Base-by-base conservation (phyloP, 1,139 yeast species). In the Pichia sp. region DNA sequence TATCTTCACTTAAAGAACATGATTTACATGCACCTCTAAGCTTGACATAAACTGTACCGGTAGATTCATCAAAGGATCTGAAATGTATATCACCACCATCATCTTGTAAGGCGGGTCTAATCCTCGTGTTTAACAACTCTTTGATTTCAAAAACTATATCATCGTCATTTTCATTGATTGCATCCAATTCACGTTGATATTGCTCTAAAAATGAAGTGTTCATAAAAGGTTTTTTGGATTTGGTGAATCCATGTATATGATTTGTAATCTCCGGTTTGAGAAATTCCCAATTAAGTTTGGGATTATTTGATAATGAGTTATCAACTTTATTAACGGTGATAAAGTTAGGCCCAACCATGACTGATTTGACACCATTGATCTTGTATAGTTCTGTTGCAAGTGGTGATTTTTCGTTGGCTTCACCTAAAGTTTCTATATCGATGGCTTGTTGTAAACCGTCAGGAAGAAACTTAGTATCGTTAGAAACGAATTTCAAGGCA, bases 31-130 rank as follows among this genome's bases (percentile, higher is more conserved):
- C 95, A 42, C 96, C 96, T 60, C 83, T 84, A 50, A 87, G 74
- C 66, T 84, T 84, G 62, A 87, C 75, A 63, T 78, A 83, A 1
- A 87, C 95, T 9, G 80, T 74, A 8, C 95, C 95, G 1, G 77
- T 72, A 54, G 77, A 81, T 53, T 81, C 87, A 56, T 82, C 85
- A 63, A 84, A 84, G 0, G 83, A 87, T 57, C 80, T 76, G 66
- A 78, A 87, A 64, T 80, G 89, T 57, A 83, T 79, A 65, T 85
- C 93, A 19, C 93, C 95, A 51, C 95, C 95, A 62, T 87, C 95
- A 62, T 87, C 95, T 65, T 80, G 85, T 51, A 81, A 73, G 2
- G 84, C 84, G 1, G 86, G 86, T 64, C 84, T 74, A 44, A 81
- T 81, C 65, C 84, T 73, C 0, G 85, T 80, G 59, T 77, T 80